Base-by-base conservation (phyloP, 208 protist species). In the Crithidia acanthocephali region DNA sequence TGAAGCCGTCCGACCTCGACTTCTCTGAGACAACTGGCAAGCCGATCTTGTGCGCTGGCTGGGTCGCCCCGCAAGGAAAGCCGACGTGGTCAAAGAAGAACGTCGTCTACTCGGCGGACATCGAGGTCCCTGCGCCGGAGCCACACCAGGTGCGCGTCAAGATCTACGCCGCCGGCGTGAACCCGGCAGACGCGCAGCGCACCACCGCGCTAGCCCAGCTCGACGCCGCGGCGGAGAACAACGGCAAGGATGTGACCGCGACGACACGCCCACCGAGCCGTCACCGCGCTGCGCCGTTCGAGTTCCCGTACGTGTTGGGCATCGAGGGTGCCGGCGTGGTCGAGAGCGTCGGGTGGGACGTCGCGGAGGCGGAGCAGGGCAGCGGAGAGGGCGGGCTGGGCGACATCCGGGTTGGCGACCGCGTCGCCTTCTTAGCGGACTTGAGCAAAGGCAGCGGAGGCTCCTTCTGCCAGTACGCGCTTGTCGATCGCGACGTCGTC, bases 381-480 rank as follows among this genome's bases (percentile, higher is more conserved):
- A 56, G 42, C 18, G 32, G 42, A 45, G 44, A 33, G 47, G 58
- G 45, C 30, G 37, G 28, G 8, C 35, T 60, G 20, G 52, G 37
- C 51, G 60, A 81, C 56, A 44, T 92, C 16, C 47, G 58, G 2
- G 77, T 85, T 8, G 88, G 91, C 10, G 85, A 94, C 59, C 78
- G 82, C 27, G 91, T 96, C 22, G 70, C 79, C 11, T 90, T 96
- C 74, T 28, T 88, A 18, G 73, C 79, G 2, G 84, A 93, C 64
- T 55, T 87, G 13, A 79, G 56, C 15, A 45, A 74, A 13, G 52
- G 60, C 23, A 60, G 23, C 45, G 77, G 84, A 13, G 91, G 91
- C 18, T 84, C 85, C 3, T 90, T 95, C 72, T 84, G 81, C 56
- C 83, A 93, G 55, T 95, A 93, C 58, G 83, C 81, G 8, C 27